Evolutionary conservation across 768 basidiomycete genomes (phyloP), one percentile per base, ranked within the genome.

Genomic region (Pisolithus microcarpus): DNA sequence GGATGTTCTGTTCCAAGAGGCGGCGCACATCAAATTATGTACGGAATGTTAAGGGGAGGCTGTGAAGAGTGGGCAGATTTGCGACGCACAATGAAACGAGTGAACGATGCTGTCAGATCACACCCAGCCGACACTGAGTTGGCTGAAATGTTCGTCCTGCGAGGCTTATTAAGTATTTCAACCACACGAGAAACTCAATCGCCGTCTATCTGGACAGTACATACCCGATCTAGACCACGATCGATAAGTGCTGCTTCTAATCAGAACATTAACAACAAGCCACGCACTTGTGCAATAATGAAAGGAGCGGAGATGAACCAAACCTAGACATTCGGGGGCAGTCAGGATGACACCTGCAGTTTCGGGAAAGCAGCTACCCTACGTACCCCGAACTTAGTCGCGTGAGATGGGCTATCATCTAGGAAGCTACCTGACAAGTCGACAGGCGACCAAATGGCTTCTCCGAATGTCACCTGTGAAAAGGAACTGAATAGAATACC

Each of bases 101-200:
- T 89, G 57, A 80, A 73, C 28, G 91, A 75, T 3, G 87, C 80
- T 1, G 87, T 91, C 57, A 91, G 66, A 65, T 91, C 88, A 60
- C 87, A 89, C 13, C 90, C 87, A 4, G 89, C 87, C 40, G 82
- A 85, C 61, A 91, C 79, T 5, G 85, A 83, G 69, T 91, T 91
- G 28, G 87, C 88, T 9, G 86, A 84, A 59, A 87, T 85, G 65
- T 87, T 90, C 28, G 85, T 87, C 16, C 82, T 84, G 56, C 51
- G 50, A 49, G 48, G 49, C 49, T 18, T 55, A 51, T 28, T 28
- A 46, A 10, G 43, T 7, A 44, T 44, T 24, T 42, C 19, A 13
- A 6, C 10, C 10, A 23, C 40, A 42, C 11, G 43, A 37, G 30
- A 11, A 42, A 15, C 40, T 42, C 49, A 54, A 36, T 58, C 52